These are phyloP conservation scores for Podaxis sp. DNA, from an alignment of 768 basidiomycete genomes.

Conservation along the genomic window DNA sequence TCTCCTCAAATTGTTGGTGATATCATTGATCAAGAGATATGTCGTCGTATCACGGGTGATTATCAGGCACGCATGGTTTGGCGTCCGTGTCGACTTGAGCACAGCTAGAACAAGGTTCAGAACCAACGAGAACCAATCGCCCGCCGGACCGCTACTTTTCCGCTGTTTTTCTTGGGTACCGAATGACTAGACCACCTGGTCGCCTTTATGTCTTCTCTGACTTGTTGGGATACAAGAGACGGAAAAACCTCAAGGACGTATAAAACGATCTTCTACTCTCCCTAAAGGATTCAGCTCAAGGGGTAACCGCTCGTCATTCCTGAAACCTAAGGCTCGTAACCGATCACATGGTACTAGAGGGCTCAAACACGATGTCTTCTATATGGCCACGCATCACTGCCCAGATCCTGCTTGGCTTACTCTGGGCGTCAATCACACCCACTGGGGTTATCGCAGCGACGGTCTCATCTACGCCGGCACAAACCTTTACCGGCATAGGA, in stretches of 20 bases:
- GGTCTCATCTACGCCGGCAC: slow-evolving; percentile 30
- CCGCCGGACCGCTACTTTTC: neutral
- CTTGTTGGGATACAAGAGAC: slow-evolving; percentile 16
- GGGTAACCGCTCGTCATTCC: neutral
- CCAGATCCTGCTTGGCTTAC: neutral
- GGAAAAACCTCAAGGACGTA: slow-evolving; percentile 9
- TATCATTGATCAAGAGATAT: no score
- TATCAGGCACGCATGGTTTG: neutral
- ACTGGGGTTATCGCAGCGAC: slow-evolving; percentile 18
- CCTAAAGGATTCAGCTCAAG: neutral
- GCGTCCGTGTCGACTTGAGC: neutral
- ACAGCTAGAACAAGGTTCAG: neutral
- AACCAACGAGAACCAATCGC: no score
- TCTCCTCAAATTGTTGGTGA: no score
- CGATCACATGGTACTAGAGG: neutral
- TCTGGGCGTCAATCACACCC: neutral
- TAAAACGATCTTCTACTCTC: neutral
- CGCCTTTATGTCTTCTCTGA: slow-evolving; percentile 5
- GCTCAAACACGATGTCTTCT: neutral
- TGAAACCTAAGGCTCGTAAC: neutral
- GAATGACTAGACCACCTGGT: slow-evolving; percentile 9
- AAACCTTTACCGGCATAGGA: slow-evolving; percentile 39
- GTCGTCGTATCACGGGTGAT: no score
- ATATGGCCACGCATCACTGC: neutral
- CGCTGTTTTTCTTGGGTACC: neutral